Conservation (phyloP, 768 basidiomycete genomes). For the Asterophora lycoperdoides region DNA sequence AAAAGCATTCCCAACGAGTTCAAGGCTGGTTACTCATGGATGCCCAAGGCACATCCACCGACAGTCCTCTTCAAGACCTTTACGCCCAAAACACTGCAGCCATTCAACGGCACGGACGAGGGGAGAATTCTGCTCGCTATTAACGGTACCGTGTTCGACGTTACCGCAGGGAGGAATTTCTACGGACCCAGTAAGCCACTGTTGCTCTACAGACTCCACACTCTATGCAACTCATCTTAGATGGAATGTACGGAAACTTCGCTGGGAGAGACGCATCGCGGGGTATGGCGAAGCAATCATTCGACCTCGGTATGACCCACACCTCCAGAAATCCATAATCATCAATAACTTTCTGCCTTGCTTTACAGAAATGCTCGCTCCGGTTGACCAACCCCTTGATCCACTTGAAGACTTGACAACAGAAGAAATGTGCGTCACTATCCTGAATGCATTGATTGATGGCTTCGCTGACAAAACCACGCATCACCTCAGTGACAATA, state of each 20-base stretch:
- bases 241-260: constrained; percentile 96
- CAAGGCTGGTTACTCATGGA: constrained; percentile 87
- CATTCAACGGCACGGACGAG: constrained; percentile 60
- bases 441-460: not conserved
- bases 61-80: constrained; percentile 74
- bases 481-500: constrained; percentile 66
- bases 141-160: constrained; percentile 87
- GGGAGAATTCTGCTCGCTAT: constrained; percentile 82
- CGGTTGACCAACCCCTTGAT: constrained; percentile 83
- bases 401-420: constrained; percentile 71
- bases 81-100: constrained; percentile 70
- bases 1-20: constrained; percentile 60
- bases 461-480: constrained; percentile 5
- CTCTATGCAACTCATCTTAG: constrained; percentile 34
- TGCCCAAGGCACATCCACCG: constrained; percentile 78
- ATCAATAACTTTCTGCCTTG: not conserved
- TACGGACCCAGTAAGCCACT: constrained; percentile 83
- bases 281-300: constrained; percentile 98
- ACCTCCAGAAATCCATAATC: too few species aligned
- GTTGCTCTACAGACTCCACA: not conserved
- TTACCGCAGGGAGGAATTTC: constrained; percentile 83
- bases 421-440: constrained; percentile 72
- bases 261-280: constrained; percentile 94
- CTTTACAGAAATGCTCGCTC: constrained; percentile 79
- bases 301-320: constrained; percentile 67